Evolutionary conservation across 2,329 filamentous ascomycete genomes (phyloP).

Genomic region (Apiospora malaysiana): DNA sequence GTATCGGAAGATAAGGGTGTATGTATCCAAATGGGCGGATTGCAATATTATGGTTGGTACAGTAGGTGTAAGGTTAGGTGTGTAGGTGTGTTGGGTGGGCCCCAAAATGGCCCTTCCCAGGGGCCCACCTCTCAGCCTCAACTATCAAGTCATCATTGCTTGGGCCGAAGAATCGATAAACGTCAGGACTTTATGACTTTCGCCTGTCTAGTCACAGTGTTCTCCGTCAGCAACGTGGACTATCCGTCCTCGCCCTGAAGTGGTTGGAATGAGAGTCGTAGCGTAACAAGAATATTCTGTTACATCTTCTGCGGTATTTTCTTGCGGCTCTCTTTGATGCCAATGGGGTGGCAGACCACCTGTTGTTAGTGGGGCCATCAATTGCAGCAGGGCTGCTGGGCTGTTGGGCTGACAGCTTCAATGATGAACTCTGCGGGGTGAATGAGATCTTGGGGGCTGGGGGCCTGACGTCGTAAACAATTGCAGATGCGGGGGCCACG

Average conservation of each 20-base stretch:
- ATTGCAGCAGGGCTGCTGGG: conserved; percentile 2
- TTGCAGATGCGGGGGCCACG: neutral
- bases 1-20: neutral
- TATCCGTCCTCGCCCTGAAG: neutral
- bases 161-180: neutral
- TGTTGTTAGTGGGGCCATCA: neutral
- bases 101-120: neutral
- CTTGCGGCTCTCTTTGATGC: neutral
- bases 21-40: neutral
- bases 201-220: neutral
- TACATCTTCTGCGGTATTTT: neutral
- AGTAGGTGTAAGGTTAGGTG: too few relatives aligned
- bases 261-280: neutral
- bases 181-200: neutral
- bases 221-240: neutral
- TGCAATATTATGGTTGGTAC: neutral
- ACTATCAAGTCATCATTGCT: neutral
- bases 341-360: too few relatives aligned
- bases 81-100: neutral
- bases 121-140: neutral
- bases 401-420: conserved; percentile 11
- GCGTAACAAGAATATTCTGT: neutral
- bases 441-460: neutral
- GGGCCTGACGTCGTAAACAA: too few relatives aligned
- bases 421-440: neutral